Evolutionary conservation across 805 yeast species (phyloP).

Genomic region (Kuraishia borneana): DNA sequence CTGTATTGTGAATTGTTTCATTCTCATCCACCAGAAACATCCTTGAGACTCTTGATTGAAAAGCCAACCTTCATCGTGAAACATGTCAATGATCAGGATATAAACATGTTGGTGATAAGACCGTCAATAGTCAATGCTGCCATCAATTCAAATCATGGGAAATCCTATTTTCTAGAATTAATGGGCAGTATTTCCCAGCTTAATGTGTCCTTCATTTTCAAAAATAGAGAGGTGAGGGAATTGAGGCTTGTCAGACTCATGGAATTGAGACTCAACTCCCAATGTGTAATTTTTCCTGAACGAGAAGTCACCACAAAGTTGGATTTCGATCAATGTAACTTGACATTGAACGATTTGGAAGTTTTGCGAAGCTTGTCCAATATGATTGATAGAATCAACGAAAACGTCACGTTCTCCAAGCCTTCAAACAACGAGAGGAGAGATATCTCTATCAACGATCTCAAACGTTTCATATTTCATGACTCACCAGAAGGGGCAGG

Average conservation of each 20-base stretch:
- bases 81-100: constrained; percentile 4
- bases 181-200: not conserved
- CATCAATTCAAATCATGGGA: too few relatives aligned
- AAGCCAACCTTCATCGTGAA: constrained; percentile 16
- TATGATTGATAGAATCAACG: too few relatives aligned
- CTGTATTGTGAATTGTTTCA: not conserved
- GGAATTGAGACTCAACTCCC: not conserved
- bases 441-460: too few relatives aligned
- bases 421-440: too few relatives aligned
- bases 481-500: constrained; percentile 23
- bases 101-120: constrained; percentile 10
- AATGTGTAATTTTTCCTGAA: constrained; percentile 12
- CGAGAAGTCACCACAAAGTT: too few relatives aligned
- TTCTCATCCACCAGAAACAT: constrained; percentile 9
- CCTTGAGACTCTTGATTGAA: constrained; percentile 13
- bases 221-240: not conserved
- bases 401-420: too few relatives aligned
- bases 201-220: not conserved
- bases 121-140: constrained; percentile 9
- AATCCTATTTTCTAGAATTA: not conserved
- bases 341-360: too few relatives aligned
- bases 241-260: not conserved
- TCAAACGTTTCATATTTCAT: constrained; percentile 12
- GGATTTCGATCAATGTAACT: too few relatives aligned
- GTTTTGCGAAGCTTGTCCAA: too few relatives aligned